Base-by-base conservation (phyloP, 2,329 filamentous ascomycete species). In the Xylogone sp. region DNA sequence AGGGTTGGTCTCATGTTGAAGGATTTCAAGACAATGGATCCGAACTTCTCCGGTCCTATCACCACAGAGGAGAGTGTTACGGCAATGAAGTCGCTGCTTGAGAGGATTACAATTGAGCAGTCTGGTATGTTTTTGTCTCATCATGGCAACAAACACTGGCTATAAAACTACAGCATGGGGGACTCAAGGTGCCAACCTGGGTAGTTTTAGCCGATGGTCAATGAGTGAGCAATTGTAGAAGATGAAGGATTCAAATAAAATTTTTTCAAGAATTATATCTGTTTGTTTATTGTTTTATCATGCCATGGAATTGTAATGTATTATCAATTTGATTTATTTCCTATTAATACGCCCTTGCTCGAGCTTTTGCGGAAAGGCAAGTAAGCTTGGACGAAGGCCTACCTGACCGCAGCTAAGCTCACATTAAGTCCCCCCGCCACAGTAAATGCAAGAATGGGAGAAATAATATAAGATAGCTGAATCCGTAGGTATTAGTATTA, bases 391-490 rank as follows among this genome's bases (percentile, higher is more conserved):
- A 5, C 5, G 24, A 39, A 7, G 8, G 8, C 8, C 5, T 39
- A 18, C 10, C 49, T 29, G 24, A 62, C 58, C 19, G 60, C 61
- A 2, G 59, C 60, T 47, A 68, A 59, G 49, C 63, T 67, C 8
- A 66, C 66, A 19, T 55, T 63, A 27, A 71, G 52, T 27, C 64
- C 65, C 4, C 61, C 69, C 4, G 71, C 70, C 4, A 72, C 69
- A 1, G 67, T 65, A 39, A 71, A 62, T 1, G 67, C 67, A 21
- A 72, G 52, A 2, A 72, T 48, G 2, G 69, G 70, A 3, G 66
- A 70, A n/a, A 71, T 62, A 3, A 67, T 57, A 48, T 71, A 73
- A 0, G 65, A 67, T 16, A 70, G 61, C 68, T 70, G 45, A 3
- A n/a, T 5, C 8, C n/a, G n/a, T 31, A 13, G 27, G 27, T 16